Conservation (phyloP, 176 grass and related monocot genomes). For the Oryza australiensis region DNA sequence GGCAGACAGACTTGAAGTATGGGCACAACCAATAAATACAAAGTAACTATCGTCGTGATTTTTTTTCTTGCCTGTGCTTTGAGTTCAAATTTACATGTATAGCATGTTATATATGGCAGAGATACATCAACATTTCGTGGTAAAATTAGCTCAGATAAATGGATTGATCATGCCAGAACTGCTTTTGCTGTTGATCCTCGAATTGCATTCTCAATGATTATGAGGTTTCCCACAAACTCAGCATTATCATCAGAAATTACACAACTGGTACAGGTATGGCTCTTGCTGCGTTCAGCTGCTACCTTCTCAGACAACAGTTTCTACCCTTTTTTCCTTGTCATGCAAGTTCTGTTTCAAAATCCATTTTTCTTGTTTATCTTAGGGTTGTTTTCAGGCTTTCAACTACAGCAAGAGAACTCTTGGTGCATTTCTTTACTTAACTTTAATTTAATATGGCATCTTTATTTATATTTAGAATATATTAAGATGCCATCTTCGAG, state of each 20-base stretch:
- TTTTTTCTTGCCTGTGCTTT: conserved; percentile 32
- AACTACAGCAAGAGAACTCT: neutral
- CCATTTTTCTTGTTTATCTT: conserved; percentile 3
- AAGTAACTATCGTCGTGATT: conserved; percentile 56
- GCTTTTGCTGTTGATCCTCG: conserved; percentile 94
- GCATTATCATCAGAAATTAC: conserved; percentile 70
- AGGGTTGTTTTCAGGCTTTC: neutral
- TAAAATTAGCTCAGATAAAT: conserved; percentile 93
- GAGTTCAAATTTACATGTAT: conserved; percentile 16
- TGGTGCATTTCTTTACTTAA: conserved; percentile 12
- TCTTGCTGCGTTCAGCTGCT: conserved; percentile 28
- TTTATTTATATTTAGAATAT: neutral
- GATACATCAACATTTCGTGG: conserved; percentile 67
- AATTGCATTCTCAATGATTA: conserved; percentile 67
- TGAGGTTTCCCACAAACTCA: conserved; percentile 88
- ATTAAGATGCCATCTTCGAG: conserved; percentile 21
- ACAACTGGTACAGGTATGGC: conserved; percentile 88
- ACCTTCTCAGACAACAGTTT: conserved; percentile 29
- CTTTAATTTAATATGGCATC: conserved; percentile 11
- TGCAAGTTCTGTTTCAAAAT: conserved; percentile 28
- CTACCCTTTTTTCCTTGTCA: conserved; percentile 15
- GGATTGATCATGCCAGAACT: conserved; percentile 89
- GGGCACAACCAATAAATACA: conserved; percentile 93
- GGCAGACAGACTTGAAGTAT: conserved; percentile 95
- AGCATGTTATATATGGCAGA: conserved; percentile 52